Base-by-base conservation (phyloP, 2,329 filamentous ascomycete genomes). In the Sporothrix inflata region DNA sequence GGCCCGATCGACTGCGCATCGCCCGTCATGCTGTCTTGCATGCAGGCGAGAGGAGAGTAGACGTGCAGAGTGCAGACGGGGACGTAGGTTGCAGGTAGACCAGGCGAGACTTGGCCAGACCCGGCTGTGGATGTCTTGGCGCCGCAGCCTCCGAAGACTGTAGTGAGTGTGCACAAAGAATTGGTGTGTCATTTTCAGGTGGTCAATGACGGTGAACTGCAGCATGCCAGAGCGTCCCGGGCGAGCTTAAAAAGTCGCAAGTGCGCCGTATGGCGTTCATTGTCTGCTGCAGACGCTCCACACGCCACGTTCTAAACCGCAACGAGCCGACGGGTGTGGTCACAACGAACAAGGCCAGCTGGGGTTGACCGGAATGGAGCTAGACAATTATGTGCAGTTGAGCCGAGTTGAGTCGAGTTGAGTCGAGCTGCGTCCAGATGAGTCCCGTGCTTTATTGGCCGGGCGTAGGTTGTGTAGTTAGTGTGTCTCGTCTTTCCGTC, bases 281-380 rank as follows among this genome's bases (percentile, higher is more conserved):
- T 12, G 14, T 49, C 47, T n/a, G 19, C 47, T 49, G 45, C 47
- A n/a, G 47, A 49, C 19, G n/a, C 30, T 38, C 30, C 55, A n/a
- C 16, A 61, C 27, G 65, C 65, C 65, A 68, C 65, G 47, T 68
- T 53, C 65, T 53, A 68, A 40, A 16, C 65, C 65, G 19, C 12
- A 68, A 51, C 38, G 9, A 40, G 65, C 45, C 19, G 45, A 21
- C 4, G 19, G 11, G 11, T 42, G 34, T 16, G n/a, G 30, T 30
- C 16, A 40, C 9, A 8, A 27, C 11, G 12, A n/a, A 60, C 53
- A 38, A 38, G 53, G 27, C 57, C 40, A 47, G 38, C 21, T 66
- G 61, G 24, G 61, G 30, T 24, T 30, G 27, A 7, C 34, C 12
- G 42, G 30, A 42, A 47, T 12, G 27, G 7, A 53, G 49, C 24